phyloP scores from a whole-genome alignment of 805 yeast species.

The Metschnikowia cubensis region DNA sequence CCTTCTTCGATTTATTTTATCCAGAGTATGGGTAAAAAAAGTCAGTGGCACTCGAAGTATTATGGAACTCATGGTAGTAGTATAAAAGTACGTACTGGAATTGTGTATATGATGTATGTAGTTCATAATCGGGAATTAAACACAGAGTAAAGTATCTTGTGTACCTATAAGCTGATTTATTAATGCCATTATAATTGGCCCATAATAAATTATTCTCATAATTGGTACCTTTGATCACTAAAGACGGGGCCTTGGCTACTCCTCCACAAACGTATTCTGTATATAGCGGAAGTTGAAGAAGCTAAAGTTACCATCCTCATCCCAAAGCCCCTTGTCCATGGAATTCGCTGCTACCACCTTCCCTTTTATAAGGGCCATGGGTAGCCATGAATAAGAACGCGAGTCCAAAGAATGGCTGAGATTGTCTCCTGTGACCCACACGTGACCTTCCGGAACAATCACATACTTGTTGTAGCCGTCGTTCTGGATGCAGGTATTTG shows the following conservation, averaged over 20 bases:
- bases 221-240: no score
- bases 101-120: no score
- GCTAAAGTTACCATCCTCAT: conserved; percentile 27
- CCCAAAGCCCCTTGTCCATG: conserved; percentile 45
- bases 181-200: no score
- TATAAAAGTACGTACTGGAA: no score
- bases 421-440: conserved; percentile 97
- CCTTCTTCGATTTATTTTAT: no score
- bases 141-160: no score
- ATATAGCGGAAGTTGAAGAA: conserved; percentile 56
- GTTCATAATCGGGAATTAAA: no score
- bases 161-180: no score
- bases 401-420: conserved; percentile 84
- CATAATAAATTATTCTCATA: no score
- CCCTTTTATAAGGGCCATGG: conserved; percentile 84
- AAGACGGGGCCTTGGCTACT: conserved; percentile 7
- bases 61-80: no score
- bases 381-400: conserved; percentile 82
- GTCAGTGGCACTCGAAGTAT: no score
- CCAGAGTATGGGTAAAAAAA: no score
- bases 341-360: conserved; percentile 69
- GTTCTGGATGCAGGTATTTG: conserved; percentile 23
- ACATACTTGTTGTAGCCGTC: conserved; percentile 56
- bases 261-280: conserved; percentile 46
- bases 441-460: conserved; percentile 87